Conservation (phyloP, 164 flowering plant genomes). For the Warburgia ugandensis region DNA sequence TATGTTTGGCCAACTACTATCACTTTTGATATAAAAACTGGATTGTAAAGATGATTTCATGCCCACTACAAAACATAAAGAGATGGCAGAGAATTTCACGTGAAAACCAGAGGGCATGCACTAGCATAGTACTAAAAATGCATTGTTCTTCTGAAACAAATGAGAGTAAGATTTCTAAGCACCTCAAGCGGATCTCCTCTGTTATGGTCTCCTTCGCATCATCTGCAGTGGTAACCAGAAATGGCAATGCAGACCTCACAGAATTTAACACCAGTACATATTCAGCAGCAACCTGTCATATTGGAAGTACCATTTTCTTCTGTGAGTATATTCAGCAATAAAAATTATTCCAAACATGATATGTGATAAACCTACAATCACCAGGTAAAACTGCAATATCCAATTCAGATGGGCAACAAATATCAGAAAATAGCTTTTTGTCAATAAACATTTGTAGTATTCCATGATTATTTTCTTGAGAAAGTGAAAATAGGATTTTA, state of each 20-base stretch:
- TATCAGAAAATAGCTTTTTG: too few species aligned
- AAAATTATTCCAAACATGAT: too few species aligned
- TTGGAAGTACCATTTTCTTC: neutral
- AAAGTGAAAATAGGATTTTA: too few species aligned
- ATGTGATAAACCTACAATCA: too few species aligned
- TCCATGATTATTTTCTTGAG: too few species aligned
- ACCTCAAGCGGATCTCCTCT: constrained; percentile 93
- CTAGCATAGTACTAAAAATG: neutral
- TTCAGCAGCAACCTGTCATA: constrained; percentile 76
- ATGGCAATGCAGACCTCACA: constrained; percentile 70
- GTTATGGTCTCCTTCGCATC: constrained; percentile 65
- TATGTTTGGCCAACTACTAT: too few species aligned
- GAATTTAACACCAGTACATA: constrained; percentile 69
- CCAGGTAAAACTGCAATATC: too few species aligned
- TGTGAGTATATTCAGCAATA: too few species aligned
- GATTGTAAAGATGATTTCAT: too few species aligned
- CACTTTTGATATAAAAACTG: too few species aligned
- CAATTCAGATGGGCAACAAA: too few species aligned
- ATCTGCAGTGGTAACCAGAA: constrained; percentile 73
- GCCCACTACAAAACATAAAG: neutral
- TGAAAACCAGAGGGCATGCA: neutral
- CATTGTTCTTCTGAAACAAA: neutral
- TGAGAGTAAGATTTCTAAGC: neutral
- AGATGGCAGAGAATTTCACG: neutral
- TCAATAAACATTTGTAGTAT: too few species aligned